phyloP scores from a whole-genome alignment of 1,284 basidiomycete genomes.

The Malassezia cuniculi region DNA sequence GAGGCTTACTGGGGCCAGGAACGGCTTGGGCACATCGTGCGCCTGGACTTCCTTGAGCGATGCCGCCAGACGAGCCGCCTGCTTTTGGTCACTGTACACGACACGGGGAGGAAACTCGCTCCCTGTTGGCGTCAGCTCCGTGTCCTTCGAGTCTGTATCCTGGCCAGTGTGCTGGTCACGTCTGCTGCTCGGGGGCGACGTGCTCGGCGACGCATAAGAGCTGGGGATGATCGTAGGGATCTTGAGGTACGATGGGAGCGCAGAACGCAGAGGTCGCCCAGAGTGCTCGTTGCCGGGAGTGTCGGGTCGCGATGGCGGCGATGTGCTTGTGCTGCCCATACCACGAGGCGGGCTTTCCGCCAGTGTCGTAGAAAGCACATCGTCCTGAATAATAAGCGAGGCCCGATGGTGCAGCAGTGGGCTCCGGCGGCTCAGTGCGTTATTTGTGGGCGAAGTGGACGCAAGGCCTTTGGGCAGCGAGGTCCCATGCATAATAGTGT shows the following conservation, averaged over 20 bases:
- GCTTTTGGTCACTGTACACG: neutral
- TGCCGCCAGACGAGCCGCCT: slow-evolving; percentile 1
- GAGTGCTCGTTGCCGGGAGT: neutral
- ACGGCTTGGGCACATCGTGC: slow-evolving; percentile 1
- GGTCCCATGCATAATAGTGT: too few species aligned
- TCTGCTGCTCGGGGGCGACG: slow-evolving; percentile 18
- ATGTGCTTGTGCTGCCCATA: neutral
- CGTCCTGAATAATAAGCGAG: slow-evolving; percentile 11
- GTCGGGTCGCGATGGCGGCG: slow-evolving; percentile 1
- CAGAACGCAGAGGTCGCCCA: neutral
- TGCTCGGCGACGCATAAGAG: slow-evolving; percentile 21
- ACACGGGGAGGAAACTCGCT: too few species aligned
- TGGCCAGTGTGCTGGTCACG: slow-evolving; percentile 26
- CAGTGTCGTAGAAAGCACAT: neutral
- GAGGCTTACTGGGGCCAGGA: slow-evolving; percentile 18
- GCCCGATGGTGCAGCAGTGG: too few species aligned
- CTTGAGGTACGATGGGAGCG: slow-evolving; percentile 42
- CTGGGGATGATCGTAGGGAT: slow-evolving; percentile 42
- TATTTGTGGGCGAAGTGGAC: too few species aligned
- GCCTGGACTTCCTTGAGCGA: slow-evolving; percentile 3
- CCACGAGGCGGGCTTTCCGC: neutral
- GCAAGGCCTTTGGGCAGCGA: too few species aligned
- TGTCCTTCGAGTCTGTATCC: slow-evolving; percentile 1
- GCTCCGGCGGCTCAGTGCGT: too few species aligned
- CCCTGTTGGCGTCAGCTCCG: slow-evolving; percentile 2